A percentile compares a stretch with the other conserved stretches of the same genome.
Evolutionary conservation across 345 rosid species (phyloP).

Genomic region (Moricandia moricandioides): DNA sequence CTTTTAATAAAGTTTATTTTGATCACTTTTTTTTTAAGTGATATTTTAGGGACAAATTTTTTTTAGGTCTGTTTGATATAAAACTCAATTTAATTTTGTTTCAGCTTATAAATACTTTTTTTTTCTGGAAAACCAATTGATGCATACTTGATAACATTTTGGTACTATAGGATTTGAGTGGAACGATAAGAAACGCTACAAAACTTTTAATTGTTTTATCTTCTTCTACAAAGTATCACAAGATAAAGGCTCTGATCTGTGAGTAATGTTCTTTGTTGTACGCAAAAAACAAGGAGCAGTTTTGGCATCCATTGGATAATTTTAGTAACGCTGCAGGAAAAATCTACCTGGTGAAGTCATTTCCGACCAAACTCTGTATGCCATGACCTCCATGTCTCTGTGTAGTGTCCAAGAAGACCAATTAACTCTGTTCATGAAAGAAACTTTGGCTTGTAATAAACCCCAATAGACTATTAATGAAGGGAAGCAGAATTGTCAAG

Average conservation of each 20-base stretch:
- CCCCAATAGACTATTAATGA: background rate
- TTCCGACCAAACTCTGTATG: slow-evolving; percentile 48
- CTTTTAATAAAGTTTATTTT: too few species aligned
- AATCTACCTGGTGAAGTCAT: slow-evolving; percentile 31
- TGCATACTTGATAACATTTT: background rate
- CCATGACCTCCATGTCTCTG: slow-evolving; percentile 71
- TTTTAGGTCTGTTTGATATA: too few species aligned
- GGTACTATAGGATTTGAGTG: background rate
- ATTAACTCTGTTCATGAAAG: slow-evolving; percentile 50
- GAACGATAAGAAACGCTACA: background rate
- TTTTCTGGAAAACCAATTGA: background rate
- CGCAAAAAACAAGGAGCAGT: background rate
- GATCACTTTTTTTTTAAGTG: too few species aligned
- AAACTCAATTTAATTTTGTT: background rate
- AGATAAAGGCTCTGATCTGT: background rate
- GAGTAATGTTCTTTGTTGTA: background rate
- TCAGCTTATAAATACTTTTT: background rate
- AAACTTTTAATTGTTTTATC: background rate
- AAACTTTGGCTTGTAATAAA: slow-evolving; percentile 19
- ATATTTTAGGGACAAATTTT: too few species aligned
- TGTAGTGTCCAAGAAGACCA: slow-evolving; percentile 68
- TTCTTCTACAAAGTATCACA: background rate
- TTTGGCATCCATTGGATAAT: background rate
- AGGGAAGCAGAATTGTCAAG: background rate
- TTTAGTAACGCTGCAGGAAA: slow-evolving; percentile 3